phyloP scores from a whole-genome alignment of 1,284 basidiomycete species.

The Rhodotorula sp. region DNA sequence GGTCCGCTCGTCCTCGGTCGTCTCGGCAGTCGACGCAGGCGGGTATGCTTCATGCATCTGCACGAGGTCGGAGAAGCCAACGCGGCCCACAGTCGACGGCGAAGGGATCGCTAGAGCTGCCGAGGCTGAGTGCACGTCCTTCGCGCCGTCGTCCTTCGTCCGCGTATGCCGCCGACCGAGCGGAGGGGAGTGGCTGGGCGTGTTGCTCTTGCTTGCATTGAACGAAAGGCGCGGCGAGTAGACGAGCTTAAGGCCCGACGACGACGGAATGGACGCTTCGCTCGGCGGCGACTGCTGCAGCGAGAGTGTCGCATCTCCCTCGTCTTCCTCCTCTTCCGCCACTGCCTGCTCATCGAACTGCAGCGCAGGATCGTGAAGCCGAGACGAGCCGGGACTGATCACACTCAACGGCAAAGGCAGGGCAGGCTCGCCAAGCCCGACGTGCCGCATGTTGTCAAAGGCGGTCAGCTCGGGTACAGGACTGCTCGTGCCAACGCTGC shows the following conservation, averaged over 20 bases:
- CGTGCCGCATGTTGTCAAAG: not conserved
- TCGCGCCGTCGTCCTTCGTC: not conserved
- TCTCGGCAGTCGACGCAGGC: not conserved
- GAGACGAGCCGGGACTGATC: not conserved
- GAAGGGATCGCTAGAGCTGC: not conserved
- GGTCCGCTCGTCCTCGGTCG: not conserved
- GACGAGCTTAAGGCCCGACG: constrained; percentile 9
- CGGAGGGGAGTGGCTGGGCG: not conserved
- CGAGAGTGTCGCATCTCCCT: not conserved
- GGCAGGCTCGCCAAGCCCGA: constrained; percentile 27
- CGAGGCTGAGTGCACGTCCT: not conserved
- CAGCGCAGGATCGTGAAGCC: not conserved
- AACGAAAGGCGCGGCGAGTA: constrained; percentile 14
- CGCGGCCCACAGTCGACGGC: not conserved
- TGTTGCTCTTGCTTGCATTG: not conserved
- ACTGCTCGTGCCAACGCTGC: constrained; percentile 1
- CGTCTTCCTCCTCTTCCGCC: not conserved
- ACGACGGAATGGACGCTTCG: not conserved
- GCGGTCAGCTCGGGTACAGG: constrained; percentile 29
- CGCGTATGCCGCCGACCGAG: not conserved
- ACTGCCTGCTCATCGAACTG: not conserved
- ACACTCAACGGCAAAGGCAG: constrained; percentile 9
- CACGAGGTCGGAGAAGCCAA: not conserved
- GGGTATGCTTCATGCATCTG: not conserved
- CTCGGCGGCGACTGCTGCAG: not conserved